Evolutionary conservation across 2,329 filamentous ascomycete species (phyloP).

Genomic region (Aspergillus versicolor): DNA sequence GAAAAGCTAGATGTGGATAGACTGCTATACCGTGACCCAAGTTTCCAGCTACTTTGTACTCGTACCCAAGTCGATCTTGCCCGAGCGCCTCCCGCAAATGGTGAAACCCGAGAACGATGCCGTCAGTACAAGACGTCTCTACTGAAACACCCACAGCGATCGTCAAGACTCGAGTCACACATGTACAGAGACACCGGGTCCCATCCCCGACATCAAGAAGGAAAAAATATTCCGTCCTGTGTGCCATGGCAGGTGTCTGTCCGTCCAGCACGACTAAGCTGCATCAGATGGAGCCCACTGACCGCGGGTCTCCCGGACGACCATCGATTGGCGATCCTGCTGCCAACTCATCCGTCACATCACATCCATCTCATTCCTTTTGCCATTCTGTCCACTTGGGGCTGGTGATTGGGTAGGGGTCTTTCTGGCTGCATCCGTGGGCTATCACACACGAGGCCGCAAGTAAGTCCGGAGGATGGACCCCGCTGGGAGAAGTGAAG

Average conservation of each 20-base stretch:
- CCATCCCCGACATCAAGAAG: background rate
- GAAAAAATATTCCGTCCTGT: background rate
- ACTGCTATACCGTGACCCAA: too few species aligned
- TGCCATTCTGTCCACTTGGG: background rate
- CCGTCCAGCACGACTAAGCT: background rate
- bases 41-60: too few species aligned
- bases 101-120: background rate
- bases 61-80: background rate
- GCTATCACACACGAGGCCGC: slow-evolving; percentile 3
- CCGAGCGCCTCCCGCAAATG: background rate
- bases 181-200: background rate
- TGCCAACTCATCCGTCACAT: slow-evolving; percentile 17
- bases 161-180: background rate
- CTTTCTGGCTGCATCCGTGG: slow-evolving; percentile 1
- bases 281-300: background rate
- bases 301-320: slow-evolving; percentile 14
- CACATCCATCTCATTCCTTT: background rate
- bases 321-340: slow-evolving; percentile 13
- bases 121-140: background rate
- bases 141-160: background rate
- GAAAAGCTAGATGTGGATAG: background rate
- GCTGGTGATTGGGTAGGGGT: slow-evolving; percentile 11
- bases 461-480: background rate
- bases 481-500: background rate
- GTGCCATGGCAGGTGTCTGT: background rate